Conservation (phyloP, 192 early-diverging fungal genomes). For the Gaertneriomyces semiglobifer region DNA sequence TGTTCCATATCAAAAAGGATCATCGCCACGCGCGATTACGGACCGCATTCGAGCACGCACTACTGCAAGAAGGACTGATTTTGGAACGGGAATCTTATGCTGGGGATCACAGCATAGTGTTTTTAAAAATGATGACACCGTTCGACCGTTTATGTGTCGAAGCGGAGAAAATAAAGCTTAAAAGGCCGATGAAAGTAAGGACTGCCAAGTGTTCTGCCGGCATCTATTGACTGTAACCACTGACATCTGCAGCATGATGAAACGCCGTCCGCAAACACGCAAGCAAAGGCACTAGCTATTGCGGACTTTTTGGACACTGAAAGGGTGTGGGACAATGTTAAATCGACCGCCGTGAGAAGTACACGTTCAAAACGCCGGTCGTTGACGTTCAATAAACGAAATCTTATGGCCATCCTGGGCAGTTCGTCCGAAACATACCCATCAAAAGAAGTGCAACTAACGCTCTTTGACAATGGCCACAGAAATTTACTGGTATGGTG, state of each 20-base stretch:
- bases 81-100: slow-evolving; percentile 29
- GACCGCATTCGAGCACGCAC: slow-evolving; percentile 28
- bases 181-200: slow-evolving; percentile 16
- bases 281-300: too few species aligned
- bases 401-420: slow-evolving; percentile 10
- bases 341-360: background rate
- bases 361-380: slow-evolving; percentile 11
- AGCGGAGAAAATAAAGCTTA: slow-evolving; percentile 33
- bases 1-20: slow-evolving; percentile 7
- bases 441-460: slow-evolving; percentile 22
- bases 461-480: slow-evolving; percentile 32
- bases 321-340: too few species aligned
- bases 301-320: too few species aligned
- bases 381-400: slow-evolving; percentile 13
- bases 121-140: slow-evolving; percentile 29
- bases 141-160: slow-evolving; percentile 31
- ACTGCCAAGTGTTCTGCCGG: background rate
- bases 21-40: background rate
- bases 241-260: too few species aligned
- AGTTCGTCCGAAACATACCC: slow-evolving; percentile 8
- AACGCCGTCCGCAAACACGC: too few species aligned
- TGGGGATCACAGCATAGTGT: slow-evolving; percentile 5
- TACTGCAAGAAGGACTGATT: slow-evolving; percentile 30
- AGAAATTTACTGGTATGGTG: slow-evolving; percentile 32
- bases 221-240: too few species aligned